These are phyloP conservation scores for Nicotiana tomentosiformis DNA, from an alignment of 257 asterid genomes.

Conservation along the genomic window DNA sequence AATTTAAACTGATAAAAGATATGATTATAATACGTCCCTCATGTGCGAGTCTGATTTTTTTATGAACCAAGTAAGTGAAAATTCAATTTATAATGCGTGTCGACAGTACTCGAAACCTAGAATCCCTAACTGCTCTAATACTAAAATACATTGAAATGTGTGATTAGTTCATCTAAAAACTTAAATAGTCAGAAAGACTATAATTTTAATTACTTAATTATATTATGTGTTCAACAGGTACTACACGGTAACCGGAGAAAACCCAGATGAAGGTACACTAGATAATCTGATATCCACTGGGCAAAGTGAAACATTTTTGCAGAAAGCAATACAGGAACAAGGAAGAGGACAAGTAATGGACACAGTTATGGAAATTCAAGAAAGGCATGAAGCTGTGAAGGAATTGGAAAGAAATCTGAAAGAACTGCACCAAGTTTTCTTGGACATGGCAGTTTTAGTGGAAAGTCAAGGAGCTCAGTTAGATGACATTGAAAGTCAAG, in stretches of 20 bases:
- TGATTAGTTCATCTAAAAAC: background rate
- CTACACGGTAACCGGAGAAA: slow-evolving; percentile 65
- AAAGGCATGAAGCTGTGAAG: slow-evolving; percentile 63
- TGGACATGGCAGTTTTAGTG: slow-evolving; percentile 70
- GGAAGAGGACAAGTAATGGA: slow-evolving; percentile 74
- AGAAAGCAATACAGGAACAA: slow-evolving; percentile 76
- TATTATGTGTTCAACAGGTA: slow-evolving; percentile 17
- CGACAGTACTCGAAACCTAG: background rate
- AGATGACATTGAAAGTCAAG: slow-evolving; percentile 63
- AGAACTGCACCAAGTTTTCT: slow-evolving; percentile 54
- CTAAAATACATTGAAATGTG: background rate
- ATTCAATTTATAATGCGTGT: background rate
- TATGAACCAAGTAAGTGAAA: background rate
- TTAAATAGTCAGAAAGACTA: background rate
- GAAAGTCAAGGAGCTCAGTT: slow-evolving; percentile 64
- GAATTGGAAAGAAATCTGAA: slow-evolving; percentile 60
- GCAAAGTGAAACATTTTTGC: slow-evolving; percentile 56
- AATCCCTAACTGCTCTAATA: background rate
- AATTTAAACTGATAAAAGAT: background rate
- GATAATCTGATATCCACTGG: slow-evolving; percentile 56
- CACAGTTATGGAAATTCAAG: slow-evolving; percentile 54
- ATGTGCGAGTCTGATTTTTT: background rate
- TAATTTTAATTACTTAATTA: too few relatives aligned
- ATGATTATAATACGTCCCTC: too few relatives aligned
- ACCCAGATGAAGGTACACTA: slow-evolving; percentile 46